A percentile compares a stretch with the other conserved stretches of the same genome.
phyloP scores from a whole-genome alignment of 768 basidiomycete genomes.

The Serpula lacrymans region DNA sequence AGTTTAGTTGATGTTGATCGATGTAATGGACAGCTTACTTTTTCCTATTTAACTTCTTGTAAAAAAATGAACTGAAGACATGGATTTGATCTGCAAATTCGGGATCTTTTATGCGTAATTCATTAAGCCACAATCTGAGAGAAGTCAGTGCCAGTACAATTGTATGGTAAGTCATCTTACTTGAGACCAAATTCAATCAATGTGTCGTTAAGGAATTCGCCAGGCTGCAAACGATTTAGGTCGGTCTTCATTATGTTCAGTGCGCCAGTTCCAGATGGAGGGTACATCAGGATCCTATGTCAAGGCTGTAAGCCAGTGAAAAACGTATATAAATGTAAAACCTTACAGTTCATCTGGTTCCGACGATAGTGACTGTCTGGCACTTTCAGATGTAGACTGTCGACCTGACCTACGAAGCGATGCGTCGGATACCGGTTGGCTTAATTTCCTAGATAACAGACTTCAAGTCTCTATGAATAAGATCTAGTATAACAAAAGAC shows the following conservation, averaged over 20 bases:
- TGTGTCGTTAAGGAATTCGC: slow-evolving; percentile 93
- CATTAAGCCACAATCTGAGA: slow-evolving; percentile 65
- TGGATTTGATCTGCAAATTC: slow-evolving; percentile 71
- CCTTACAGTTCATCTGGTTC: slow-evolving; percentile 69
- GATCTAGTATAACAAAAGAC: no score
- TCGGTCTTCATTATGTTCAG: slow-evolving; percentile 84
- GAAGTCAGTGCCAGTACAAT: background rate
- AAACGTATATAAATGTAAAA: background rate
- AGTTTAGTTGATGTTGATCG: no score
- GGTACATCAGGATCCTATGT: slow-evolving; percentile 77
- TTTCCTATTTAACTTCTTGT: slow-evolving; percentile 79
- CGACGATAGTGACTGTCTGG: slow-evolving; percentile 13
- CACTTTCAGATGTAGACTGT: slow-evolving; percentile 23
- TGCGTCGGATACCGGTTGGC: no score
- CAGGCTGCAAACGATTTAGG: slow-evolving; percentile 64
- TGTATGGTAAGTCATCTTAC: slow-evolving; percentile 40
- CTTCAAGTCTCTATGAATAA: no score
- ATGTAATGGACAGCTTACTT: slow-evolving; percentile 36
- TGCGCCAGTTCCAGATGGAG: slow-evolving; percentile 63
- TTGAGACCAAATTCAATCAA: slow-evolving; percentile 95
- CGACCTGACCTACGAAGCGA: slow-evolving; percentile 35
- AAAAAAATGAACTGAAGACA: slow-evolving; percentile 97
- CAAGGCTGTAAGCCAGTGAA: slow-evolving; percentile 6
- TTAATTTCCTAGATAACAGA: no score
- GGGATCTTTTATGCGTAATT: slow-evolving; percentile 52